phyloP scores from a whole-genome alignment of 208 protist species.

The Naegleria fowleri region DNA sequence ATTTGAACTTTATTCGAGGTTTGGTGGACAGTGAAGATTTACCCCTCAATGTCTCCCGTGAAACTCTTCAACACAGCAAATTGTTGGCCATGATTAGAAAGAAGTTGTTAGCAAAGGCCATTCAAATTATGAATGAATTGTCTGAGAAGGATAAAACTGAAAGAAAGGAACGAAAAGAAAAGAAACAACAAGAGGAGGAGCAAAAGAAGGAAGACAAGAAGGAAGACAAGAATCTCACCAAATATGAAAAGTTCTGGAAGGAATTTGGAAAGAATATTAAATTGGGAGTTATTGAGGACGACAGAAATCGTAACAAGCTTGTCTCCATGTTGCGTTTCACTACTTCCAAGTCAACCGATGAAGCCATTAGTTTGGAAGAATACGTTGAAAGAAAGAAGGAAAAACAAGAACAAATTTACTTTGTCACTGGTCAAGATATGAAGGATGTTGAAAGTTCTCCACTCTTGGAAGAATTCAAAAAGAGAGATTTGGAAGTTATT shows the following conservation, averaged over 20 bases:
- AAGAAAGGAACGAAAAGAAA: constrained; percentile 34
- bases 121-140: constrained; percentile 86
- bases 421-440: constrained; percentile 69
- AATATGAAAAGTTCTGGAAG: constrained; percentile 84
- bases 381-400: constrained; percentile 89
- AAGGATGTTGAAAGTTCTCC: constrained; percentile 70
- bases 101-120: constrained; percentile 87
- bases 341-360: constrained; percentile 58
- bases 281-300: constrained; percentile 94
- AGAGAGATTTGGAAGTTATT: constrained; percentile 77
- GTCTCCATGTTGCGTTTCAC: constrained; percentile 92
- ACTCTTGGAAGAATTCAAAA: constrained; percentile 66
- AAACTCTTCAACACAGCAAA: constrained; percentile 95
- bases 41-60: constrained; percentile 98
- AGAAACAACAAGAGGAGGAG: constrained; percentile 38
- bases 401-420: constrained; percentile 86
- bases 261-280: constrained; percentile 92
- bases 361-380: constrained; percentile 68
- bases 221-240: constrained; percentile 41
- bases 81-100: constrained; percentile 93
- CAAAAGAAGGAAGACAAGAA: constrained; percentile 41
- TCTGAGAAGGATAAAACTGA: constrained; percentile 63
- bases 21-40: constrained; percentile 98
- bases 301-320: constrained; percentile 84
- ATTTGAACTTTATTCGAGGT: constrained; percentile 89